These are phyloP conservation scores for Amaranthus cruentus DNA, from an alignment of 148 eudicot genomes.

Conservation along the genomic window DNA sequence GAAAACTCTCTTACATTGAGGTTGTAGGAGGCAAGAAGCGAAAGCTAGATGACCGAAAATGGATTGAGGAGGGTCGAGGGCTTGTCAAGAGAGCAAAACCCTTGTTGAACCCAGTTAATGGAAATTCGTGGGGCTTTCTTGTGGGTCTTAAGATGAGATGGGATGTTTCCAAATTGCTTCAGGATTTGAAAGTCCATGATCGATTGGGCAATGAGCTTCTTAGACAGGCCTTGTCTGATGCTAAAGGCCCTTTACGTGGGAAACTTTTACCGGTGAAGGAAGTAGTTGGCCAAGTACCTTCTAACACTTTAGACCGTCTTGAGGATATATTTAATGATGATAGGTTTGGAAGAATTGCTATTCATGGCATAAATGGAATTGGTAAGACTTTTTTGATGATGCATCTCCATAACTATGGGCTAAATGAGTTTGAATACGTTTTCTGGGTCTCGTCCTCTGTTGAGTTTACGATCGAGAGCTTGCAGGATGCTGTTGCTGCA, in stretches of 20 bases:
- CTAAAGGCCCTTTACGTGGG: not conserved
- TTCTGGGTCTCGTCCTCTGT: slow-evolving; percentile 10
- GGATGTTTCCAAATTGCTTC: not conserved
- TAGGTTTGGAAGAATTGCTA: slow-evolving; percentile 7
- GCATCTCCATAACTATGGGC: slow-evolving; percentile 9
- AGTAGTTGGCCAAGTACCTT: slow-evolving; percentile 5
- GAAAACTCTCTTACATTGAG: no score
- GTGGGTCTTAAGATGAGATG: not conserved
- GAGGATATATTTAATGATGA: not conserved
- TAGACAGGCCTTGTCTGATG: not conserved
- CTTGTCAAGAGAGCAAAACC: no score
- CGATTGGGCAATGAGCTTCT: not conserved
- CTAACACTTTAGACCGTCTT: not conserved
- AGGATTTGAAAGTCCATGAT: not conserved
- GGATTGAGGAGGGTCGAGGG: no score
- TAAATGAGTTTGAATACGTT: slow-evolving; percentile 7
- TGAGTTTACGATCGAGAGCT: not conserved
- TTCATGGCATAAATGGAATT: slow-evolving; percentile 10
- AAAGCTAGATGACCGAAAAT: no score
- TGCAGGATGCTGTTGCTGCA: slow-evolving; percentile 16
- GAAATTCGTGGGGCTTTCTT: no score
- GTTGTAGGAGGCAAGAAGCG: no score
- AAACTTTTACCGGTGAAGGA: not conserved
- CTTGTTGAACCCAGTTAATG: no score
- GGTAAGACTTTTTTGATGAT: slow-evolving; percentile 18